Base-by-base conservation (phyloP, 176 grass and related monocot genomes). In the Oryza punctata region DNA sequence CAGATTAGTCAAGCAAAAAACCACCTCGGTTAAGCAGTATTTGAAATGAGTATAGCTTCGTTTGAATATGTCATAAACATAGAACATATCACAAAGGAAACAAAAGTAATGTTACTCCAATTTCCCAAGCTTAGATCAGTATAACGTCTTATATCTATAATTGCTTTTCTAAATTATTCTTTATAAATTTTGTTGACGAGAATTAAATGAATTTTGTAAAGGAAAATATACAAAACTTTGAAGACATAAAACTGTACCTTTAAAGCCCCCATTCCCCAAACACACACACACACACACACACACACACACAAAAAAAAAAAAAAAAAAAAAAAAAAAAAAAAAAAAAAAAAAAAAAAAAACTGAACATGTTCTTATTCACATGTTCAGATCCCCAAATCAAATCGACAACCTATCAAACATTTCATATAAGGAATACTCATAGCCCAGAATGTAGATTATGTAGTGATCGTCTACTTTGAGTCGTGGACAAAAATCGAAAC, bases 401-500 rank as follows among this genome's bases (percentile, higher is more conserved):
- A 71, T 54, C 4, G 64, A 77, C 37, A 65, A 79, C 7, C 33
- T 6, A 75, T 40, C 65, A 70, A 81, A 71, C 77, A 71, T 2
- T 52, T 18, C 12, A 61, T 52, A 52, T 32, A 32, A 35, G 12
- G 28, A 61, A 67, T 6, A 68, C 3, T 3, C 2, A 72, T 5
- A 15, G 37, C 69, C 26, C 82, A 40, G 11, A 54, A 67, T 54
- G 16, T 21, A 24, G 2, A 24, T 61, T 61, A 60, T 24, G 37
- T 35, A 71, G 26, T 18, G 30, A 37, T 28, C 26, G 45, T 78
- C 54, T 65, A 28, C 16, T 59, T n/a, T 14, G 50, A 67, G 67
- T 14, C 69, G 66, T 85, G 49, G 65, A 61, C 41, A 57, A 64
- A 72, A 77, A 77, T 3, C n/a, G 44, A 72, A 82, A 77, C 78